phyloP scores from a whole-genome alignment of 129 eudicot genomes.

The Smallanthus sonchifolius region DNA sequence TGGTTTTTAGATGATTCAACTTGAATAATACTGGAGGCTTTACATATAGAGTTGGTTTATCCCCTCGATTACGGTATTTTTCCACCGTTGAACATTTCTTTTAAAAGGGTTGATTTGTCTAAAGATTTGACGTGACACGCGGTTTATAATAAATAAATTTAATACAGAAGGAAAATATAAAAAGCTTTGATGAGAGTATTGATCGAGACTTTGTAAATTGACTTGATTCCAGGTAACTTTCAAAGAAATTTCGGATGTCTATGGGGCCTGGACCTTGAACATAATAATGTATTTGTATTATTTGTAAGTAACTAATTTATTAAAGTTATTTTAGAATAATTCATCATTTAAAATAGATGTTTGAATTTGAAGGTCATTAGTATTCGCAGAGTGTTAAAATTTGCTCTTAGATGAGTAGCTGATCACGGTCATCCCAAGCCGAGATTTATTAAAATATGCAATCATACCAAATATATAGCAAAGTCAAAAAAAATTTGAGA shows the following conservation, averaged over 20 bases:
- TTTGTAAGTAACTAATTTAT: not conserved
- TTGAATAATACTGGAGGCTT: not conserved
- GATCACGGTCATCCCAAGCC: no score
- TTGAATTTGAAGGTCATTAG: no score
- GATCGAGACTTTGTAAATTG: not conserved
- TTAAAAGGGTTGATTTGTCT: not conserved
- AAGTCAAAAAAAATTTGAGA: no score
- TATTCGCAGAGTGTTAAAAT: no score
- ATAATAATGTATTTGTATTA: no score
- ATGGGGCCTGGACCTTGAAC: no score
- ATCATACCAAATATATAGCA: no score
- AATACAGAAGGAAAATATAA: not conserved
- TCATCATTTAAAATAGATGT: not conserved
- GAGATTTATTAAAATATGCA: no score
- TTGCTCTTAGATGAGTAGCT: no score
- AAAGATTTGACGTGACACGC: not conserved
- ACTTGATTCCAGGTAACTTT: slow-evolving; percentile 7
- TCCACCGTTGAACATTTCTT: not conserved
- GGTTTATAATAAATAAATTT: not conserved
- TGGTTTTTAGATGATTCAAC: slow-evolving; percentile 1
- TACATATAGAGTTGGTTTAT: no score
- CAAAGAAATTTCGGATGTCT: not conserved
- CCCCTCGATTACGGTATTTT: not conserved
- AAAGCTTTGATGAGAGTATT: not conserved
- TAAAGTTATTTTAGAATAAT: not conserved